These are phyloP conservation scores for Diplodia seriata DNA, from an alignment of 2,329 filamentous ascomycete genomes.

Conservation along the genomic window DNA sequence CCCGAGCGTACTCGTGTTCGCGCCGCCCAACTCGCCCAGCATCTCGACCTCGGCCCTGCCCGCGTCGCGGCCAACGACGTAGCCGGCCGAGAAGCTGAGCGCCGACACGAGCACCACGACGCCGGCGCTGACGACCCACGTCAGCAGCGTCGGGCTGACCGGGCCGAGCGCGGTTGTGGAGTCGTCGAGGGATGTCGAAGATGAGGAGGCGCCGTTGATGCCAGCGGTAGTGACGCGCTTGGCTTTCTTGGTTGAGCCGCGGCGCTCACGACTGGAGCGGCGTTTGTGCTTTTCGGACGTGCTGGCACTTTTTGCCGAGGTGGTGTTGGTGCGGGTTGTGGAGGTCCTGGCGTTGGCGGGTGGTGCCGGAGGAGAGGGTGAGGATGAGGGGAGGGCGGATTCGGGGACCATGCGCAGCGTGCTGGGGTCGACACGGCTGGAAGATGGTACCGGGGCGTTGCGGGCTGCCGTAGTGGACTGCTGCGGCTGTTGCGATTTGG, in stretches of 20 bases:
- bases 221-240: slow-evolving; percentile 31
- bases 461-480: background rate
- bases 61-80: slow-evolving; percentile 66
- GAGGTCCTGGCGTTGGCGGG: slow-evolving; percentile 38
- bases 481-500: slow-evolving; percentile 59
- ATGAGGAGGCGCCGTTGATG: slow-evolving; percentile 35
- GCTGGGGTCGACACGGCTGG: slow-evolving; percentile 56
- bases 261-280: slow-evolving; percentile 33
- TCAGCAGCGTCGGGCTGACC: slow-evolving; percentile 66
- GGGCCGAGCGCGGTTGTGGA: slow-evolving; percentile 44
- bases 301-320: slow-evolving; percentile 32
- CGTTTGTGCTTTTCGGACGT: slow-evolving; percentile 34
- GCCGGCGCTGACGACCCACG: slow-evolving; percentile 70
- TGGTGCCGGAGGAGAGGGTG: slow-evolving; percentile 39
- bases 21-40: slow-evolving; percentile 37
- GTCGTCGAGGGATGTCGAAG: slow-evolving; percentile 39
- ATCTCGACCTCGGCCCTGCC: slow-evolving; percentile 61
- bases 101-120: slow-evolving; percentile 70
- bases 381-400: slow-evolving; percentile 58
- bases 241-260: slow-evolving; percentile 27
- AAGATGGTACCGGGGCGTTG: slow-evolving; percentile 40
- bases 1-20: slow-evolving; percentile 29
- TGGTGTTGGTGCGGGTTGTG: slow-evolving; percentile 37
- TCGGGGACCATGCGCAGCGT: slow-evolving; percentile 67
- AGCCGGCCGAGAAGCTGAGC: slow-evolving; percentile 70